Percentiles rank a stretch among this genome's conserved stretches.
phyloP scores from a whole-genome alignment of 2,329 filamentous ascomycete species.

The Cytospora paraplurivora region DNA sequence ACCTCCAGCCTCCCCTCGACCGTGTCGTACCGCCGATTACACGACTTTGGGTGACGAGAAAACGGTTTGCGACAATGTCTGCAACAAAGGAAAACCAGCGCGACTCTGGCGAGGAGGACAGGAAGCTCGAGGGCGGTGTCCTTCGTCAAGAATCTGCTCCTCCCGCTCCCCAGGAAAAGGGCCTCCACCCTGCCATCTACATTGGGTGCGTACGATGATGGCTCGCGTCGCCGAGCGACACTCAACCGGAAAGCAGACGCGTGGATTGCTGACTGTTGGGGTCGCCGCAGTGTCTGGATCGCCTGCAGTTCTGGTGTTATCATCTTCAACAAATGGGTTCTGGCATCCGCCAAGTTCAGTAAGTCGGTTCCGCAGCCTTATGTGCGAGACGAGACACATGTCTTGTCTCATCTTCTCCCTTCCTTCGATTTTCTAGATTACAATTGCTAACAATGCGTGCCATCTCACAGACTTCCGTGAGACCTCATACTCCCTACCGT shows the following conservation, averaged over 20 bases:
- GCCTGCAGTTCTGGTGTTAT: constrained; percentile 85
- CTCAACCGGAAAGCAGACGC: not conserved
- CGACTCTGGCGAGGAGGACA: constrained; percentile 29
- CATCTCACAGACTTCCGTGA: constrained; percentile 34
- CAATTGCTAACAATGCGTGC: constrained; percentile 17
- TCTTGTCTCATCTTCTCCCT: constrained; percentile 9
- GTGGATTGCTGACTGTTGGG: constrained; percentile 8
- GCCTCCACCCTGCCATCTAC: constrained; percentile 75
- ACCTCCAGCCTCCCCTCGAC: not conserved
- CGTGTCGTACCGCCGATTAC: constrained; percentile 1
- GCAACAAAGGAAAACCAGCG: constrained; percentile 28
- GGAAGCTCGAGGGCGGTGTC: constrained; percentile 29
- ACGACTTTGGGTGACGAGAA: not conserved
- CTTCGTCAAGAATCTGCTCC: constrained; percentile 24
- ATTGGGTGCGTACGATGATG: constrained; percentile 53
- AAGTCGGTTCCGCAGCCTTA: constrained; percentile 3
- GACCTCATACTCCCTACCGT: constrained; percentile 6
- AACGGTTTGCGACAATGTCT: constrained; percentile 21
- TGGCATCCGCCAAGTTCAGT: constrained; percentile 73
- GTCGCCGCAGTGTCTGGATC: constrained; percentile 75
- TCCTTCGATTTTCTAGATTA: not conserved
- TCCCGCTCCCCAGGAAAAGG: constrained; percentile 23
- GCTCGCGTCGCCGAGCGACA: not conserved
- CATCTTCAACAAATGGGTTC: constrained; percentile 95
- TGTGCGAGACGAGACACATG: constrained; percentile 10